Conservation (phyloP, 1,139 yeast genomes). For the Diutina neorugosa region DNA sequence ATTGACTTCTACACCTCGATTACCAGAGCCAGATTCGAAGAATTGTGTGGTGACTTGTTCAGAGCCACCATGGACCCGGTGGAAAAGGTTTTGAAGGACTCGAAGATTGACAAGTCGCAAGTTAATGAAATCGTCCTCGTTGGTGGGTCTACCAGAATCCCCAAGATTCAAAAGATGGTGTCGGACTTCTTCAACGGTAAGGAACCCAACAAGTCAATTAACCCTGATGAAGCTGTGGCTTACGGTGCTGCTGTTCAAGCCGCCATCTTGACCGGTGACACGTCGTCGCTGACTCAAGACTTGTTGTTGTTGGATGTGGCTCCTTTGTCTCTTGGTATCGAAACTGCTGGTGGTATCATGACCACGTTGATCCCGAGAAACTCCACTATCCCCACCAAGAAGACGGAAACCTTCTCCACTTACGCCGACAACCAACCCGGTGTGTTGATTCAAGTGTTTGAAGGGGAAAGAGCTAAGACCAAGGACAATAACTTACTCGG, state of each 20-base stretch:
- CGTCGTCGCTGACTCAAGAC: conserved; percentile 10
- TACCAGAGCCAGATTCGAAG: conserved; percentile 93
- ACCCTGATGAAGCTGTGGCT: conserved; percentile 70
- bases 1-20: conserved; percentile 87
- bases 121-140: conserved; percentile 88
- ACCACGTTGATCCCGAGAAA: conserved; percentile 4
- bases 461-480: conserved; percentile 5
- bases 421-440: conserved; percentile 5
- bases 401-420: conserved; percentile 5
- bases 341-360: conserved; percentile 5
- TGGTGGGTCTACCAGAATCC: conserved; percentile 98
- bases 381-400: conserved; percentile 5
- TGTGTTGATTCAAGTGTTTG: conserved; percentile 5
- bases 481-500: conserved; percentile 5
- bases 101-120: conserved; percentile 71
- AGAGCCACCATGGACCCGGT: conserved; percentile 88
- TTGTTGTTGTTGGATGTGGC: conserved; percentile 5
- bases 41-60: conserved; percentile 76
- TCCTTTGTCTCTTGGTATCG: conserved; percentile 5
- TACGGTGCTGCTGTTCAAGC: conserved; percentile 66
- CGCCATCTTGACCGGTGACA: conserved; percentile 78
- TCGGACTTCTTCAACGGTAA: conserved; percentile 85
- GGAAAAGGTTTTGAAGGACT: conserved; percentile 82
- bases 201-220: conserved; percentile 90
- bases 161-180: conserved; percentile 86